Evolutionary conservation across 306 rosid species (phyloP), one percentile per base, ranked within the genome.

Genomic region (Glycine latifolia): DNA sequence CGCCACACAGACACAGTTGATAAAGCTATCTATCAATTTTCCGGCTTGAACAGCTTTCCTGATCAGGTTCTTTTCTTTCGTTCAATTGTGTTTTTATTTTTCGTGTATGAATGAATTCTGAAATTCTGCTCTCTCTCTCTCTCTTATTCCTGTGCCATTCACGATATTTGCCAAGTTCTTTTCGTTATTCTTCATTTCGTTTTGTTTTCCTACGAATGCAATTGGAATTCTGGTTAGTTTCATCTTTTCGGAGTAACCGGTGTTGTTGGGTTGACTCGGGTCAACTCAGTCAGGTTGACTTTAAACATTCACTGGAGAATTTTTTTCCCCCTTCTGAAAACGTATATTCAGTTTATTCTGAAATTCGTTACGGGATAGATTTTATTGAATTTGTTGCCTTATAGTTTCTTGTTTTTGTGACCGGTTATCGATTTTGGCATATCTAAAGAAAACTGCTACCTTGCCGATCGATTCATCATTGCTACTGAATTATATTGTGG

Each of bases 211-310:
- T 7, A 6, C 20, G 31, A 71, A 77, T 81, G 80, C 39, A 47
- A 35, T 48, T 77, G 76, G 13, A 17, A 17, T 65, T 60, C 67
- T 41, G 17, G 0, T 68, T 82, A 41, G 8, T 44, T 78, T 53
- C 10, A 12, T 52, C 70, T 8, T 41, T 10, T 47, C 48, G n/a
- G 15, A 8, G 78, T 15, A 17, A 44, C 9, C 48, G 12, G 8
- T 50, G 65, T 31, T 39, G 44, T 76, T 75, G 63, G 35, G 76
- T 87, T 87, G 90, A 85, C 86, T 80, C 20, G 0, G 60, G 80
- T 79, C 81, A 72, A 56, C 69, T 26, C 44, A 2, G 48, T 43
- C 39, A 2, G 26, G 53, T 11, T 20, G 76, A 78, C 71, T 74
- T 44, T 67, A 10, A 43, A 53, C 41, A 2, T 12, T 52, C 4